A percentile compares a stretch with the other conserved stretches of the same genome.
Conservation (phyloP, 1,284 basidiomycete genomes). For the Cutaneotrichosporon sp. region DNA sequence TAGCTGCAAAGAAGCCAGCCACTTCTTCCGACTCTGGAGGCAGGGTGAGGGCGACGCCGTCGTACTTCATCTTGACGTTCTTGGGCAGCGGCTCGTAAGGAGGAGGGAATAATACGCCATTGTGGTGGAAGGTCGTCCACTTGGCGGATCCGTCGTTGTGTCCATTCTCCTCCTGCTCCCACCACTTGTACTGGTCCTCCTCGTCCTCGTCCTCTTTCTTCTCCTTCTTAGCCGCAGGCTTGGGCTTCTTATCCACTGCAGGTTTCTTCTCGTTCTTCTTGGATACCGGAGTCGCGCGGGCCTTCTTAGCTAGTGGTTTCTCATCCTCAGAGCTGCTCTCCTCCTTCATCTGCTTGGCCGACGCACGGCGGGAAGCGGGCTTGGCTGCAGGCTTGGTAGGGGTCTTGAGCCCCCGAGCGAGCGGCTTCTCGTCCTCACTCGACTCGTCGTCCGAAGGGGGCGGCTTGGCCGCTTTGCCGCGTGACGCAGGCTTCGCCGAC, state of each 20-base stretch:
- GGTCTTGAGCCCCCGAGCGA: conserved; percentile 11
- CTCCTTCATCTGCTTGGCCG: conserved; percentile 53
- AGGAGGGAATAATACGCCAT: conserved; percentile 92
- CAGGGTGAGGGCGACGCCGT: conserved; percentile 75
- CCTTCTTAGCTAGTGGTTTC: conserved; percentile 50
- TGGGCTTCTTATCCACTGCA: conserved; percentile 45
- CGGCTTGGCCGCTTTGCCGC: conserved; percentile 24
- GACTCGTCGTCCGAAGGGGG: conserved; percentile 4
- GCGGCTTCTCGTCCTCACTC: conserved; percentile 19
- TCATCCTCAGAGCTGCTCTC: conserved; percentile 50
- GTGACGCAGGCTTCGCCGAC: conserved; percentile 25
- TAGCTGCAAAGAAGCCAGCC: conserved; percentile 90
- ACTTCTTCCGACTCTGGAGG: conserved; percentile 90
- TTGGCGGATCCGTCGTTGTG: conserved; percentile 62
- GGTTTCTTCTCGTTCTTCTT: conserved; percentile 51
- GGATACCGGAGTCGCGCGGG: conserved; percentile 35
- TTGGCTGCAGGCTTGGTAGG: conserved; percentile 8
- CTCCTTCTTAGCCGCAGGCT: conserved; percentile 52
- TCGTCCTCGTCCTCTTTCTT: conserved; percentile 43
- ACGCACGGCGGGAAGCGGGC: conserved; percentile 11
- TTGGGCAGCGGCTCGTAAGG: conserved; percentile 82
- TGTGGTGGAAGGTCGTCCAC: conserved; percentile 90
- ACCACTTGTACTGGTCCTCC: conserved; percentile 60
- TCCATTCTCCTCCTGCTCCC: conserved; percentile 53
- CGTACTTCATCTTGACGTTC: conserved; percentile 90